phyloP scores from a whole-genome alignment of 2,329 filamentous ascomycete species.

The Triangularia setosa region DNA sequence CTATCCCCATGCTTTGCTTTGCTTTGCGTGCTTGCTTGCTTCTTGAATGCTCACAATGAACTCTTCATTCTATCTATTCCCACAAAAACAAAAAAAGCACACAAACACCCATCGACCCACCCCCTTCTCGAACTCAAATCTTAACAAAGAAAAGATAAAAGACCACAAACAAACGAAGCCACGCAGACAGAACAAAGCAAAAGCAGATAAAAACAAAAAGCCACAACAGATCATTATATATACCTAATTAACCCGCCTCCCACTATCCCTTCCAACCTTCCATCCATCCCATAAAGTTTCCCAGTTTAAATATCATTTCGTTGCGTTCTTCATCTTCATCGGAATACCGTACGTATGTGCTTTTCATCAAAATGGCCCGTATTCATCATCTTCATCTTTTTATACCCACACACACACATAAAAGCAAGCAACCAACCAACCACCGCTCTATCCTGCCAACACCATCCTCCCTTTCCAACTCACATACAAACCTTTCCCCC shows the following conservation, averaged over 20 bases:
- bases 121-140: not conserved
- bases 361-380: not conserved
- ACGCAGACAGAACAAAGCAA: not conserved
- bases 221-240: conserved; percentile 7
- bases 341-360: not conserved
- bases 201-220: not conserved
- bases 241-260: conserved; percentile 1
- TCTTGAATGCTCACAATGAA: not conserved
- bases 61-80: not conserved
- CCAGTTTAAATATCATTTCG: not conserved
- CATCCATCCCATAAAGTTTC: not conserved
- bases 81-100: not conserved
- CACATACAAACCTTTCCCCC: not conserved
- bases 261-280: not conserved
- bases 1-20: not conserved
- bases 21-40: not conserved
- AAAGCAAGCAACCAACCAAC: too few relatives aligned
- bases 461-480: not conserved
- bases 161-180: not conserved
- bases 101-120: too few relatives aligned
- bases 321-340: not conserved
- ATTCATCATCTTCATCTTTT: not conserved
- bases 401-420: too few relatives aligned
- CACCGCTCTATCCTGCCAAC: not conserved
- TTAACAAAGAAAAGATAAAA: not conserved